A percentile compares a stretch with the other conserved stretches of the same genome.
Evolutionary conservation across 2,329 filamentous ascomycete genomes (phyloP).

Genomic region (Fusarium sp.): DNA sequence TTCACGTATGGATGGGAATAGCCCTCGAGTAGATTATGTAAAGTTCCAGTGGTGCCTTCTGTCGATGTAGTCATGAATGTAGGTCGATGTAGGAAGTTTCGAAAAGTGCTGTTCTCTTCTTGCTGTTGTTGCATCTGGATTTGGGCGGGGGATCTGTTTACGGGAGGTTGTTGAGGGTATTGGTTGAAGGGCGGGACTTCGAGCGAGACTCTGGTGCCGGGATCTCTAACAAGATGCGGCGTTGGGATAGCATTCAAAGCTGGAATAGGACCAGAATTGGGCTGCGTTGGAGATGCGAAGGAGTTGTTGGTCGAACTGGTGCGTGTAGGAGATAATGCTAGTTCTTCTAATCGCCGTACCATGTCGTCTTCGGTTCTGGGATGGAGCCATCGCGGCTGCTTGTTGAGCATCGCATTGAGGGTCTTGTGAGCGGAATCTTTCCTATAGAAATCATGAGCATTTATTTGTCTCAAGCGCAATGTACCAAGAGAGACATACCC

Average conservation of each 20-base stretch:
- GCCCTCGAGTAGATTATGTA: conserved; percentile 52
- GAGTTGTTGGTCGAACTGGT: conserved; percentile 42
- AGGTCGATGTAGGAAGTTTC: conserved; percentile 50
- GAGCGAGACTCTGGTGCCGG: conserved; percentile 23
- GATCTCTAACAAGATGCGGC: conserved; percentile 26
- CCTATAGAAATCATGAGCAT: conserved; percentile 50
- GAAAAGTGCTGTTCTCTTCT: conserved; percentile 41
- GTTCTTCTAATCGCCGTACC: conserved; percentile 62
- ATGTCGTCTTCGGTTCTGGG: conserved; percentile 66
- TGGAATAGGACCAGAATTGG: conserved; percentile 29
- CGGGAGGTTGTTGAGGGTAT: conserved; percentile 20
- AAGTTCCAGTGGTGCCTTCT: conserved; percentile 54
- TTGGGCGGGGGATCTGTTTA: neutral
- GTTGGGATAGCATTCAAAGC: conserved; percentile 36
- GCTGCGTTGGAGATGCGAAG: conserved; percentile 23
- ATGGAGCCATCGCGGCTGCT: conserved; percentile 70
- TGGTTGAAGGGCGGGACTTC: conserved; percentile 44
- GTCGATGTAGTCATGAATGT: conserved; percentile 58
- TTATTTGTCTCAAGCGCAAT: neutral
- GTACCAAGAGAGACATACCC: conserved; percentile 56
- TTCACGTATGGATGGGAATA: conserved; percentile 53
- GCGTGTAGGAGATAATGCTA: conserved; percentile 56
- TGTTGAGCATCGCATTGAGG: conserved; percentile 68
- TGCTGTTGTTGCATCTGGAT: conserved; percentile 6
- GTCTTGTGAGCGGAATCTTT: conserved; percentile 72